Percentiles rank a stretch among this genome's conserved stretches.
Conservation (phyloP, 1,284 basidiomycete species). For the Irpex sp. region DNA sequence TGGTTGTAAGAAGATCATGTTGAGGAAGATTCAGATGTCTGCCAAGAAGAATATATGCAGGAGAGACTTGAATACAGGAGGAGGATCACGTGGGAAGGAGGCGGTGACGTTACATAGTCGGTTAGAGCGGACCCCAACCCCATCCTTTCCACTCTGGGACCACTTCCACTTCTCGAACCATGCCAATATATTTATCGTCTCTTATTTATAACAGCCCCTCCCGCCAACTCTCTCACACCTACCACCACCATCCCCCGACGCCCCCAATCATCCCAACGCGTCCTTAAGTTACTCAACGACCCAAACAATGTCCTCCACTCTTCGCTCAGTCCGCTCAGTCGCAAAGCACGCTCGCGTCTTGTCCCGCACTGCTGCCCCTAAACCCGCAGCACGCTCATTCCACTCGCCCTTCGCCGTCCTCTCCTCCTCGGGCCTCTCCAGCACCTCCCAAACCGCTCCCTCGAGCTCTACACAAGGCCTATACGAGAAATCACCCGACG, state of each 20-base stretch:
- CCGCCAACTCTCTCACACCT: conserved; percentile 22
- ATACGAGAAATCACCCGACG: conserved; percentile 57
- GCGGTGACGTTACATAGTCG: conserved; percentile 7
- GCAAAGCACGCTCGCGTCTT: conserved; percentile 29
- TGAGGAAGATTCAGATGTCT: too few relatives aligned
- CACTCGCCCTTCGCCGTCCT: conserved; percentile 59
- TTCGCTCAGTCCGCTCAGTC: conserved; percentile 26
- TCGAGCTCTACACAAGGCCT: conserved; percentile 24
- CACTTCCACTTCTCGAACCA: conserved; percentile 10
- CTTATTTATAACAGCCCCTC: conserved; percentile 5
- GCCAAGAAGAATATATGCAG: not conserved
- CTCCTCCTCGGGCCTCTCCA: conserved; percentile 32
- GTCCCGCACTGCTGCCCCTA: conserved; percentile 20
- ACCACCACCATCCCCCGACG: conserved; percentile 11
- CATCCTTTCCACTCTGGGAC: not conserved
- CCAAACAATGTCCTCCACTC: conserved; percentile 23
- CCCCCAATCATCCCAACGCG: conserved; percentile 5
- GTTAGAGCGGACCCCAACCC: conserved; percentile 5
- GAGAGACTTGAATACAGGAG: not conserved
- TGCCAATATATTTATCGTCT: conserved; percentile 16
- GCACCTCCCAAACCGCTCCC: conserved; percentile 23
- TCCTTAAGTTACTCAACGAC: conserved; percentile 6
- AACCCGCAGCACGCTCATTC: conserved; percentile 38
- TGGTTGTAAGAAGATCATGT: too few relatives aligned
- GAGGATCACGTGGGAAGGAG: not conserved